Base-by-base conservation (phyloP, 129 eudicot genomes). In the Centella asiatica region DNA sequence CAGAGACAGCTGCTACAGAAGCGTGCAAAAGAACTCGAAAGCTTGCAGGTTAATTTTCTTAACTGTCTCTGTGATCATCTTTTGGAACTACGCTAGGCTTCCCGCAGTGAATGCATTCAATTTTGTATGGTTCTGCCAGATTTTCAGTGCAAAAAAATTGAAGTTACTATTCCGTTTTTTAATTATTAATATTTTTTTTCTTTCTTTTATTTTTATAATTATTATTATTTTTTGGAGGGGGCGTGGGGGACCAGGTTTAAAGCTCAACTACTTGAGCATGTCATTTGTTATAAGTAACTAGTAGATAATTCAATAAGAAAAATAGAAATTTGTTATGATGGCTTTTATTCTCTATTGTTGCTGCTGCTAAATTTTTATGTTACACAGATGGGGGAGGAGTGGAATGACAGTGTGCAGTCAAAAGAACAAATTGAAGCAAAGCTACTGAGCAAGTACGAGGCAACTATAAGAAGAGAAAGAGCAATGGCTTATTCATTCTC, bases 401-500 rank as follows among this genome's bases (percentile, higher is more conserved):
- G 97, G 97, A 81, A 86, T 62, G 86, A 76, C 72, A 90, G 95
- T 67, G 59, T 63, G 24, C 95, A 84, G 34, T 86, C 95, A 29
- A 90, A 83, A 72, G 97, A 90, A 62, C 87, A 86, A 57, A 77
- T 83, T 2, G 95, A 90, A 75, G 94, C 95, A 9, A 86, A 75
- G 60, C 71, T 86, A 42, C 77, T 86, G 51, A 74, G 74, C 74
- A 90, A 86, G 76, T 87, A 76, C 28, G 97, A 90, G 72, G 97
- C 97, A 26, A 74, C 97, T 15, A 84, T 86, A 84, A 79, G 95
- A 76, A 76, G 97, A 60, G 97, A 90, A 80, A 77, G 95, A 55
- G 89, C 97, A 19, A 60, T 86, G 79, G 97, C 97, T 31, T 90
- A 90, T 77, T 87, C 97, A 26, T 90, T 73, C 73, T 78, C 97